Evolutionary conservation across 768 basidiomycete genomes (phyloP).

Genomic region (Rossbeevera mucosa): DNA sequence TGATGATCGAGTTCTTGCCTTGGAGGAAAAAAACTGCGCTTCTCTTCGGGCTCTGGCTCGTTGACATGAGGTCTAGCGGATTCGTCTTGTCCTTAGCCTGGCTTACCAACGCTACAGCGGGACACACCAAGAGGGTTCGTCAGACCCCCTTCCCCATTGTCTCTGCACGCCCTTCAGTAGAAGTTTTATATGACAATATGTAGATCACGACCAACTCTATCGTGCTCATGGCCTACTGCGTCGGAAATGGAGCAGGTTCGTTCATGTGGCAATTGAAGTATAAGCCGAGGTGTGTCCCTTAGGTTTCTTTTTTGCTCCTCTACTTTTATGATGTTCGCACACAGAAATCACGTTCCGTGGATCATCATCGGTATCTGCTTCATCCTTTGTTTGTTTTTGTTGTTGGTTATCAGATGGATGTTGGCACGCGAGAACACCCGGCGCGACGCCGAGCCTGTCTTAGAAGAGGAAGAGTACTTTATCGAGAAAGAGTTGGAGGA

Average conservation of each 20-base stretch:
- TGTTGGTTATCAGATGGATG: constrained; percentile 30
- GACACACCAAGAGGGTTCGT: constrained; percentile 70
- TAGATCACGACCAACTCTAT: constrained; percentile 53
- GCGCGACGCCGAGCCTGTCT: constrained; percentile 54
- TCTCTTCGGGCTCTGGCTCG: constrained; percentile 39
- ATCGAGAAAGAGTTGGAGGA: constrained; percentile 47
- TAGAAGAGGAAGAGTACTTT: constrained; percentile 56
- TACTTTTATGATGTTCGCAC: neutral
- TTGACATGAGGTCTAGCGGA: constrained; percentile 46
- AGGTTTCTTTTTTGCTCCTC: neutral
- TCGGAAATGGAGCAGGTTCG: constrained; percentile 64
- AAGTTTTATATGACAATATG: neutral
- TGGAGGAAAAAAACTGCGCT: constrained; percentile 64
- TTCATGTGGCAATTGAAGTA: constrained; percentile 75
- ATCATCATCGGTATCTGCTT: too few relatives aligned
- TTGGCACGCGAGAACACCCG: constrained; percentile 59
- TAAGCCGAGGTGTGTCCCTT: constrained; percentile 48
- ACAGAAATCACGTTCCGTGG: constrained; percentile 27
- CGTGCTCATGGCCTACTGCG: constrained; percentile 65
- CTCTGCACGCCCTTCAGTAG: neutral
- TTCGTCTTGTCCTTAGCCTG: constrained; percentile 62
- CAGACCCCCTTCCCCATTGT: neutral
- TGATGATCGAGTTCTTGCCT: constrained; percentile 61
- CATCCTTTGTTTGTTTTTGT: constrained; percentile 40
- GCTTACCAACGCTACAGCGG: constrained; percentile 61